Evolutionary conservation across 768 basidiomycete species (phyloP).

Genomic region (Pisolithus microcarpus): DNA sequence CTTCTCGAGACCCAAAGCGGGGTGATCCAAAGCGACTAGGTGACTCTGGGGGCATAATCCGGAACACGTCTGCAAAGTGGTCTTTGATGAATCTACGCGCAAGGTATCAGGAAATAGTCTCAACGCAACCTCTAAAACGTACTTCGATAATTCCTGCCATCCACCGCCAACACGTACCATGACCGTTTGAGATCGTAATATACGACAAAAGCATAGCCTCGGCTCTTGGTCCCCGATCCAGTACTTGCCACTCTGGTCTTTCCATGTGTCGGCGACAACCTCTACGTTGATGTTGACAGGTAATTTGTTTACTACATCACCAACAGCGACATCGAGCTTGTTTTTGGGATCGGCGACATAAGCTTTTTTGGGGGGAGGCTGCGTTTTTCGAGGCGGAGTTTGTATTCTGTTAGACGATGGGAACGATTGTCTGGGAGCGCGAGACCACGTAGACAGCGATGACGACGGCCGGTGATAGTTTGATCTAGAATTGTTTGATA

Average conservation of each 20-base stretch:
- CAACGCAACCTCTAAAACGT: conserved; percentile 21
- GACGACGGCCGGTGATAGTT: conserved; percentile 35
- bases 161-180: conserved; percentile 97
- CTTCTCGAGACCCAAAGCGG: conserved; percentile 41
- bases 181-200: conserved; percentile 83
- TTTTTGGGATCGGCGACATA: conserved; percentile 87
- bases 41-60: conserved; percentile 57
- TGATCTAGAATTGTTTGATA: conserved; percentile 45
- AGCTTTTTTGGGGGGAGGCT: conserved; percentile 43
- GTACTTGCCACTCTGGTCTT: conserved; percentile 89
- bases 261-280: conserved; percentile 79
- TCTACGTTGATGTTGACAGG: conserved; percentile 79
- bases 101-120: conserved; percentile 5
- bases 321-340: conserved; percentile 89
- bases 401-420: conserved; percentile 35
- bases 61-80: conserved; percentile 80
- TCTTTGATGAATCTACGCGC: conserved; percentile 69
- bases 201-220: conserved; percentile 86
- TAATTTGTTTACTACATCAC: conserved; percentile 84
- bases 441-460: conserved; percentile 58
- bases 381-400: conserved; percentile 41
- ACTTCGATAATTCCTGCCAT: conserved; percentile 90
- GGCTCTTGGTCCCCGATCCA: conserved; percentile 94
- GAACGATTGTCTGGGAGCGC: conserved; percentile 60
- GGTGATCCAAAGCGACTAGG: conserved; percentile 42